Evolutionary conservation across 257 asterid genomes (phyloP), one percentile per base, ranked within the genome.

Genomic region (Marsdenia floribunda): DNA sequence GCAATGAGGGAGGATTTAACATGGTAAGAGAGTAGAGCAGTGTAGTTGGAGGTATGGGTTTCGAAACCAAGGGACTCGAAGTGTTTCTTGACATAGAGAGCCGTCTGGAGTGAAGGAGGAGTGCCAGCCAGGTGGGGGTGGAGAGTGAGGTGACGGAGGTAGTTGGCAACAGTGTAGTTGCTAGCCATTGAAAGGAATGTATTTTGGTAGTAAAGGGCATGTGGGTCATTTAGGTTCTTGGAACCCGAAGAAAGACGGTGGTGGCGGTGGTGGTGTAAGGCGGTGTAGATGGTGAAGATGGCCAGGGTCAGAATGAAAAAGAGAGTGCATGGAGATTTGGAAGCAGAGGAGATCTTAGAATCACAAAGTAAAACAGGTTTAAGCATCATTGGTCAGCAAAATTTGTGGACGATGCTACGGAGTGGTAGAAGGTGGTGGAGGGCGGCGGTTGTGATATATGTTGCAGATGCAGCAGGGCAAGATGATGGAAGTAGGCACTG

Each of bases 61-160:
- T 82, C 11, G 4, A 93, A 83, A 76, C 81, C 80, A 13, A 85
- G 83, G 70, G 91, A 78, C 52, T 85, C 84, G 83, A 93, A 93
- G 65, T 89, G 96, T 61, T 87, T 70, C 4, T 87, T 78, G 44
- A 91, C 97, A 83, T 90, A 93, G 54, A 81, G 77, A 52, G 90
- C 91, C 37, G 96, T 80, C 75, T 84, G 72, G 81, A 90, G 87
- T 52, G 98, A 85, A 49, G 77, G 83, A 14, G 79, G 79, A 40
- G 98, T 90, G 26, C 97, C 97, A 72, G 98, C 96, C 65, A 94
- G 87, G 89, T 94, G 98, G 77, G 98, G 97, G 55, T 84, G 97
- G 82, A 83, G 90, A 76, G 98, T 94, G 80, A 94, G 97, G 61
- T 77, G 86, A 71, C 92, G 97, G 81, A 94, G 97, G 88, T 91